phyloP scores from a whole-genome alignment of 2,329 filamentous ascomycete genomes.

The Verticillium nubilum region DNA sequence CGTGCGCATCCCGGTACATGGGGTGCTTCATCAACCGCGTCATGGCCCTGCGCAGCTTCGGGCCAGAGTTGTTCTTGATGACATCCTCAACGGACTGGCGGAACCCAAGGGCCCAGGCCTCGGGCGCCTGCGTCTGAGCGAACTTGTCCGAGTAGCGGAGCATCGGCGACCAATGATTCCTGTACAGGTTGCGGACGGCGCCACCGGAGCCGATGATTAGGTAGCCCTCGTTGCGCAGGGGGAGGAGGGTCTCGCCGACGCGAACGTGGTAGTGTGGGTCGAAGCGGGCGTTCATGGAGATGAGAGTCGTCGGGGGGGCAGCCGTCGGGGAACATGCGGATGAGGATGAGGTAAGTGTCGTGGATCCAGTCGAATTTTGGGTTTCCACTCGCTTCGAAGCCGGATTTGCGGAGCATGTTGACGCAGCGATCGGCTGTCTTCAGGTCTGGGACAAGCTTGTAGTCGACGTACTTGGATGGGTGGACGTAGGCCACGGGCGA shows the following conservation, averaged over 20 bases:
- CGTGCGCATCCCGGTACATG: conserved; percentile 59
- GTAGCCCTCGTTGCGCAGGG: conserved; percentile 41
- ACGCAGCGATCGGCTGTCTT: conserved; percentile 44
- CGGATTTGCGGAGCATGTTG: conserved; percentile 39
- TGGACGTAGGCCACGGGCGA: conserved; percentile 62
- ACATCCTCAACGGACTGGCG: conserved; percentile 59
- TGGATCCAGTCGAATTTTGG: conserved; percentile 65
- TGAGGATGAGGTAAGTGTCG: conserved; percentile 63
- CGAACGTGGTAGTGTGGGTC: conserved; percentile 40
- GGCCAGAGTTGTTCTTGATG: conserved; percentile 39
- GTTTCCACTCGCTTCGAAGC: conserved; percentile 50
- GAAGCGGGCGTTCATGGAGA: conserved; percentile 30
- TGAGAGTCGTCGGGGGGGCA: conserved; percentile 57
- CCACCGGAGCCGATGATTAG: conserved; percentile 56
- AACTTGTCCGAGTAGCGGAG: conserved; percentile 58
- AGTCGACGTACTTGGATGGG: conserved; percentile 58
- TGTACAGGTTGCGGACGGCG: conserved; percentile 65
- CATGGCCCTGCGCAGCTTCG: conserved; percentile 45
- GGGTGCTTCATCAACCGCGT: conserved; percentile 65
- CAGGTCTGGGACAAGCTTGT: conserved; percentile 56
- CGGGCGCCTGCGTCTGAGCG: conserved; percentile 52
- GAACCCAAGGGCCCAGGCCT: conserved; percentile 58
- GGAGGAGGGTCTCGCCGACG: conserved; percentile 51
- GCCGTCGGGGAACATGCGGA: conserved; percentile 61
- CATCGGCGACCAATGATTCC: conserved; percentile 62